phyloP scores from a whole-genome alignment of 2,329 filamentous ascomycete species.

The Ilyonectria sp. region DNA sequence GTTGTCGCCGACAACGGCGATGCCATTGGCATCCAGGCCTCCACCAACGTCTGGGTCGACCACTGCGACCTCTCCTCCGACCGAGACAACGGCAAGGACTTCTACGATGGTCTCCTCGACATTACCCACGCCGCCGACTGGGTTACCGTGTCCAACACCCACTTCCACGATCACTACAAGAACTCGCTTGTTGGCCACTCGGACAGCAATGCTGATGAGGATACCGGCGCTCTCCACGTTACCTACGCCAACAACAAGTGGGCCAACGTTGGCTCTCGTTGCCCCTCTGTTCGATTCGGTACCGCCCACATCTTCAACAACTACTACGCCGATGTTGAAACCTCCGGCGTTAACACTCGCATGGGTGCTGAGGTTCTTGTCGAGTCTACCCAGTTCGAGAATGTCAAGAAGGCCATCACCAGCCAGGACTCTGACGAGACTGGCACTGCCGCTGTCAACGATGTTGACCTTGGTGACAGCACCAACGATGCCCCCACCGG shows the following conservation, averaged over 20 bases:
- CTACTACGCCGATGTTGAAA: slow-evolving; percentile 59
- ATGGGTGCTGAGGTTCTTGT: slow-evolving; percentile 70
- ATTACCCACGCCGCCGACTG: slow-evolving; percentile 75
- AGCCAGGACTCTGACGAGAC: slow-evolving; percentile 58
- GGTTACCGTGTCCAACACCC: slow-evolving; percentile 62
- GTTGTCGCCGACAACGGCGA: slow-evolving; percentile 71
- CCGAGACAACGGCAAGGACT: slow-evolving; percentile 74
- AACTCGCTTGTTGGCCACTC: slow-evolving; percentile 73
- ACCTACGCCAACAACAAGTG: slow-evolving; percentile 79
- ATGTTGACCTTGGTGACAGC: slow-evolving; percentile 59
- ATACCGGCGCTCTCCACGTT: slow-evolving; percentile 73
- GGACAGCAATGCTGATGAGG: slow-evolving; percentile 70
- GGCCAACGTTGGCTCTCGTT: slow-evolving; percentile 74
- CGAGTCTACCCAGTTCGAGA: slow-evolving; percentile 68
- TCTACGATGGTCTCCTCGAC: slow-evolving; percentile 78
- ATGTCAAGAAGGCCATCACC: slow-evolving; percentile 54
- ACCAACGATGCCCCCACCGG: slow-evolving; percentile 58
- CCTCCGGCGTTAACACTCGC: slow-evolving; percentile 68
- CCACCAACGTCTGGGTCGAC: slow-evolving; percentile 77
- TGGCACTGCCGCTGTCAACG: slow-evolving; percentile 59
- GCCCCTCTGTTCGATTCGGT: slow-evolving; percentile 76
- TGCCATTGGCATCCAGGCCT: slow-evolving; percentile 70
- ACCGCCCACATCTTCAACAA: slow-evolving; percentile 74
- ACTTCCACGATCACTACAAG: slow-evolving; percentile 65
- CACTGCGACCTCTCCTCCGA: slow-evolving; percentile 77